Evolutionary conservation across 257 asterid species (phyloP), one percentile per base, ranked within the genome.

Genomic region (Parsonsia alboflavescens): DNA sequence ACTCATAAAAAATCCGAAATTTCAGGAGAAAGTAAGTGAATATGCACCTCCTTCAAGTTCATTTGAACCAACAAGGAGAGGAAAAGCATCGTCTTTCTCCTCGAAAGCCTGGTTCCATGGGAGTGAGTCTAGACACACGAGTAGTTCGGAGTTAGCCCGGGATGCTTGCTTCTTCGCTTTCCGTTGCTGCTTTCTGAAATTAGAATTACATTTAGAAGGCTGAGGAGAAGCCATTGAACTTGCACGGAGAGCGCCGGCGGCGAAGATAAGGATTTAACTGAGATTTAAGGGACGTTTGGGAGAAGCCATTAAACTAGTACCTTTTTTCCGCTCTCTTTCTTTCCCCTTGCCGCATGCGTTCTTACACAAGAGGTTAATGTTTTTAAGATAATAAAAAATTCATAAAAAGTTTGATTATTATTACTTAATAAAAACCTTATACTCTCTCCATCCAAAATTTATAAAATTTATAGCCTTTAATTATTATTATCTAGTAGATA

Each of bases 11-110:
- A 67, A 48, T 3, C n/a, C 24, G 13, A 16, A 70, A 48, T 13
- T 19, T 30, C 16, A 21, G 3, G 48, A 41, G 45, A 39, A 22
- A 72, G n/a, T 33, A 45, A 71, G 8, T 16, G 11, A 11, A 24
- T 13, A 30, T 19, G 33, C 17, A 91, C 97, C 98, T 89, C 98
- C 98, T 66, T 89, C 90, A 69, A 89, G 93, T 17, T 91, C 95
- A 77, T 89, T 83, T 45, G 95, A 86, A 68, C 96, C 98, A 62
- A 86, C 81, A 75, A 94, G 83, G 64, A 86, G 77, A 41, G 93
- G 80, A 41, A 85, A 75, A 54, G 83, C 87, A 44, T 88, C 90
- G 28, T 84, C 90, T 65, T 71, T 80, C 24, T 75, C 83, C 1
- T 89, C 73, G 49, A 90, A 79, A 36, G 97, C 84, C 19, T 90